Conservation (phyloP, 1,284 basidiomycete species). For the Sanghuangporus weigelae region DNA sequence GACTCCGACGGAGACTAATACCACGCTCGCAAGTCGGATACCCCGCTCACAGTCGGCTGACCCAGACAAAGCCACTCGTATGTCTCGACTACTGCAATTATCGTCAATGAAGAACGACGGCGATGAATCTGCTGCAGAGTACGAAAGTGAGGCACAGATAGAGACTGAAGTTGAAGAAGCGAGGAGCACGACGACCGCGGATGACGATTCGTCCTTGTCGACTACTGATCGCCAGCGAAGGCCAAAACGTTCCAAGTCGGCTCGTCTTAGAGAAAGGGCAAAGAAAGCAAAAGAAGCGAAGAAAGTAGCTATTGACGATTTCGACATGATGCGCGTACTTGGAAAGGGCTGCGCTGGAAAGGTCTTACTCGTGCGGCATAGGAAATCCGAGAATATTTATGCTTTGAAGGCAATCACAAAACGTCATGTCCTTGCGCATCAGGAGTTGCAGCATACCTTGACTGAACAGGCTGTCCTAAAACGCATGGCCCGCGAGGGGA, state of each 20-base stretch:
- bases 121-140: conserved; percentile 18
- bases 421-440: conserved; percentile 90
- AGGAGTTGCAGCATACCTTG: conserved; percentile 91
- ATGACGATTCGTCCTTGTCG: conserved; percentile 59
- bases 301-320: conserved; percentile 82
- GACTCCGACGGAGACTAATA: conserved; percentile 21
- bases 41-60: conserved; percentile 74
- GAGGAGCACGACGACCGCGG: conserved; percentile 43
- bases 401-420: conserved; percentile 98
- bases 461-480: conserved; percentile 93
- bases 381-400: conserved; percentile 64
- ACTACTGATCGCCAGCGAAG: conserved; percentile 45
- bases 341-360: conserved; percentile 97
- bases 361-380: conserved; percentile 82
- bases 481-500: conserved; percentile 75
- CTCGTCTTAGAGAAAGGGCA: conserved; percentile 40
- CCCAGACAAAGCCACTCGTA: conserved; percentile 50
- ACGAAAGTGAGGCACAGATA: conserved; percentile 18
- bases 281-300: conserved; percentile 49
- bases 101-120: conserved; percentile 18
- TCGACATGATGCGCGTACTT: conserved; percentile 93
- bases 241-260: conserved; percentile 49
- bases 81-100: conserved; percentile 49
- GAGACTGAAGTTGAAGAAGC: conserved; percentile 16
- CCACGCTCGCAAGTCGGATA: conserved; percentile 33